Conservation (phyloP, 2,329 filamentous ascomycete genomes). For the Microsporum audouinii region DNA sequence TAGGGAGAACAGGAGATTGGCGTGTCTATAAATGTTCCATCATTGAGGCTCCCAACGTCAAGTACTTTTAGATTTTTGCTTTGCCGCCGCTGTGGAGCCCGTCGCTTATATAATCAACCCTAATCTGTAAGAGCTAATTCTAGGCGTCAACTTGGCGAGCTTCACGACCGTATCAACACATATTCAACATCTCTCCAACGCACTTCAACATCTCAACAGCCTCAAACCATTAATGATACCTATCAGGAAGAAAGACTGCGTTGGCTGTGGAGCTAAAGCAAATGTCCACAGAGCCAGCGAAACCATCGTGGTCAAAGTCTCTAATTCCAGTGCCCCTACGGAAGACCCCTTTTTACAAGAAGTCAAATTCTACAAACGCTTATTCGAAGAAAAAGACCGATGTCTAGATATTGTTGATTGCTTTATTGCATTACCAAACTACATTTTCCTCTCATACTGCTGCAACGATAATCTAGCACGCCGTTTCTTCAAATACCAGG, state of each 20-base stretch:
- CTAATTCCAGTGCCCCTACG: conserved; percentile 6
- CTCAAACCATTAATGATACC: not conserved
- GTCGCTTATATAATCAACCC: not conserved
- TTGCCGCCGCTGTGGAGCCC: no score
- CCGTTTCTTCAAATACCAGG: conserved; percentile 7
- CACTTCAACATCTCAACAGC: not conserved
- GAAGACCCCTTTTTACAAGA: conserved; percentile 7
- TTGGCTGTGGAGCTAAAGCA: not conserved
- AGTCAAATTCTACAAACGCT: conserved; percentile 13
- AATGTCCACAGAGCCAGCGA: conserved; percentile 7
- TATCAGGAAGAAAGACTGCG: not conserved
- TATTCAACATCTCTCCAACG: no score
- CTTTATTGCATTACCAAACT: conserved; percentile 12
- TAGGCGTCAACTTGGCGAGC: not conserved
- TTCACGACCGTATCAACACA: not conserved
- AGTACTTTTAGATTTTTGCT: no score
- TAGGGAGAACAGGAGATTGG: no score
- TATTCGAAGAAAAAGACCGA: conserved; percentile 10
- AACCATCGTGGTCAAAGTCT: conserved; percentile 16
- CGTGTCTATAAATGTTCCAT: no score
- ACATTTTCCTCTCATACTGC: conserved; percentile 15
- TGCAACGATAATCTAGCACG: not conserved
- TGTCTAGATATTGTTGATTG: conserved; percentile 14
- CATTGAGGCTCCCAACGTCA: no score
- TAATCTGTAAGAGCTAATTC: not conserved